Base-by-base conservation (phyloP, 108 stramenopile species). In the Cylindrotheca fusiformis region DNA sequence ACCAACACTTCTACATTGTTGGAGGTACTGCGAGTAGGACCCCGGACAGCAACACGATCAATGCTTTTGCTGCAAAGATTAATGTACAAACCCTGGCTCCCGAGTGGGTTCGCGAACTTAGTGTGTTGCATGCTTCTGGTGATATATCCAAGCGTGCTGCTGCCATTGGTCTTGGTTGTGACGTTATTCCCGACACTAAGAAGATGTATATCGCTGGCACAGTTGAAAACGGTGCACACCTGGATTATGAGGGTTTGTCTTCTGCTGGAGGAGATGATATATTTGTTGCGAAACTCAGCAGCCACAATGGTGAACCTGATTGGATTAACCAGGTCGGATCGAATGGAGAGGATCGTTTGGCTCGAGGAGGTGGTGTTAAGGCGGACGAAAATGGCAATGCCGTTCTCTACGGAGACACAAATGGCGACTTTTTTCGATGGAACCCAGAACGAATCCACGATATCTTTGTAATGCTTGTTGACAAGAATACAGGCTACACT, bases 311-410 rank as follows among this genome's bases (percentile, higher is more conserved):
- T 23, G 23, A 63, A 0, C 26, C 70, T 17, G 46, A 56, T 12
- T 83, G 68, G 58, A 12, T 68, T 30, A 56, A 68, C n/a, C 82
- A 83, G 53, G 65, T 79, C 23, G 82, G 82, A 47, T 72, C 74
- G 6, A 54, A 48, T 46, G 55, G 56, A 20, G 72, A 79, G 55
- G 82, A 83, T 62, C 55, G 69, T 12, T 23, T 82, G 3, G 77
- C 81, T 25, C 55, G 28, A 22, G 69, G 74, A 14, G 73, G 73
- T 12, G 81, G 77, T 12, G 32, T 78, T 31, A 32, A 27, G 17
- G 52, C 29, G 8, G 78, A 83, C 44, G 41, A 20, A 2, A 57
- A 68, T 28, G 81, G 76, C 14, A 76, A 83, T 58, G 82, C 78
- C 44, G 60, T 83, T 0, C 52, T 83, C 2, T 68, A 53, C 23